phyloP scores from a whole-genome alignment of 768 basidiomycete genomes.

The Tylopilus balloui region DNA sequence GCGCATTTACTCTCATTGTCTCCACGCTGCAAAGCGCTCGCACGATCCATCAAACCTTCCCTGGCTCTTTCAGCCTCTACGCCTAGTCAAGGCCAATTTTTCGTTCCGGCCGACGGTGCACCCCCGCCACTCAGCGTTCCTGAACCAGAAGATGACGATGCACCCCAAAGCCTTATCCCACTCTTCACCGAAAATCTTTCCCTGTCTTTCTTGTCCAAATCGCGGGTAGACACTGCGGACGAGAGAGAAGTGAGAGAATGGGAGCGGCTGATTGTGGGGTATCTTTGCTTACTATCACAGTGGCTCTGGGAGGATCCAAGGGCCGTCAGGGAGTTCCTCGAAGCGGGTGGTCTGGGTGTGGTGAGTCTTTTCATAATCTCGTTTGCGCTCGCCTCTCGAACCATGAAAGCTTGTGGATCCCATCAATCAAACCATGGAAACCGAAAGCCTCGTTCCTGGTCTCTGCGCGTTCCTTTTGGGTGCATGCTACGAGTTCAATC shows the following conservation, averaged over 20 bases:
- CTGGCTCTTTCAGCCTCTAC: conserved; percentile 30
- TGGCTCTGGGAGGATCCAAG: conserved; percentile 97
- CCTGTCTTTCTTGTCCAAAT: conserved; percentile 74
- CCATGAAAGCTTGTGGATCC: conserved; percentile 79
- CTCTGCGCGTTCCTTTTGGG: conserved; percentile 90
- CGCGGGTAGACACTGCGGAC: conserved; percentile 45
- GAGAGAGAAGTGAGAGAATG: conserved; percentile 79
- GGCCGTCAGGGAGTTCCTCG: conserved; percentile 84
- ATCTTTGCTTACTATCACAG: conserved; percentile 76
- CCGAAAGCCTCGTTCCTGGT: conserved; percentile 83
- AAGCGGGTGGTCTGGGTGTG: conserved; percentile 84
- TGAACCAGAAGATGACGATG: conserved; percentile 53
- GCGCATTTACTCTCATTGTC: conserved; percentile 72
- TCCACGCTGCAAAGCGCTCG: conserved; percentile 56
- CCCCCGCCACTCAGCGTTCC: conserved; percentile 32
- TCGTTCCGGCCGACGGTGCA: conserved; percentile 70
- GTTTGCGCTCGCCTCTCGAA: background rate
- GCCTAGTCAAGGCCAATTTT: conserved; percentile 46
- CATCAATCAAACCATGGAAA: conserved; percentile 84
- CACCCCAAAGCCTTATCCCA: conserved; percentile 70
- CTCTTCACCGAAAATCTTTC: conserved; percentile 89
- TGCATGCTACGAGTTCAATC: conserved; percentile 93
- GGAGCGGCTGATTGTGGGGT: conserved; percentile 84
- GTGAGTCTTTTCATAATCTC: conserved; percentile 45
- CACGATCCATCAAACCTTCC: conserved; percentile 60